These are phyloP conservation scores for Colletotrichum shisoi DNA, from an alignment of 2,329 filamentous ascomycete genomes.

Conservation along the genomic window DNA sequence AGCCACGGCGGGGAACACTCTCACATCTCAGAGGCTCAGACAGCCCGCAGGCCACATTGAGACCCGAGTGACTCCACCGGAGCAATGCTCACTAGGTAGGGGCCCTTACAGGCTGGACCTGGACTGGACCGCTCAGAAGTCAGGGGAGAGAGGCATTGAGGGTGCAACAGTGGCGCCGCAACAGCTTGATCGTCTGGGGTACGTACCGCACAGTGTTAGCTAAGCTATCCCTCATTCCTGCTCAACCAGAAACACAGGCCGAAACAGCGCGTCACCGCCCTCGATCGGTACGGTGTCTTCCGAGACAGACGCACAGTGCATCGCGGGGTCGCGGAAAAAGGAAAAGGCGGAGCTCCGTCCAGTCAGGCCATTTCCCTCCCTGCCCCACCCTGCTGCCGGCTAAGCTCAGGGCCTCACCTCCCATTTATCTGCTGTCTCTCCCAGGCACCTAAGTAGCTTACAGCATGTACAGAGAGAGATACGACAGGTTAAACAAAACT, in stretches of 20 bases:
- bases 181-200: conserved; percentile 1
- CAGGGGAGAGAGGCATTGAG: neutral
- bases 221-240: conserved; percentile 32
- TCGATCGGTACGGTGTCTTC: accelerated
- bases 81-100: conserved; percentile 25
- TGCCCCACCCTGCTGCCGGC: conserved; percentile 10
- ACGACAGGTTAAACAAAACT: too few species aligned
- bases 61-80: conserved; percentile 10
- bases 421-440: neutral
- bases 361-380: conserved; percentile 26
- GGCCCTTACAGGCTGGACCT: conserved; percentile 9
- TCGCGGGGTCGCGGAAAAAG: conserved; percentile 37
- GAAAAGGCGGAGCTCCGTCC: conserved; percentile 26
- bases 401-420: conserved; percentile 30
- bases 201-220: conserved; percentile 28
- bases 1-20: conserved; percentile 18
- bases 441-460: neutral
- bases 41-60: neutral
- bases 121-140: conserved; percentile 5
- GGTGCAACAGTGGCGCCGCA: conserved; percentile 11
- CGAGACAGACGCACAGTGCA: neutral
- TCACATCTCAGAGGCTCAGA: conserved; percentile 10
- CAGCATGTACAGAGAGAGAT: too few species aligned
- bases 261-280: neutral
- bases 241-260: neutral